Conservation (phyloP, 2,329 filamentous ascomycete genomes). For the Sphaerostilbella broomeana region DNA sequence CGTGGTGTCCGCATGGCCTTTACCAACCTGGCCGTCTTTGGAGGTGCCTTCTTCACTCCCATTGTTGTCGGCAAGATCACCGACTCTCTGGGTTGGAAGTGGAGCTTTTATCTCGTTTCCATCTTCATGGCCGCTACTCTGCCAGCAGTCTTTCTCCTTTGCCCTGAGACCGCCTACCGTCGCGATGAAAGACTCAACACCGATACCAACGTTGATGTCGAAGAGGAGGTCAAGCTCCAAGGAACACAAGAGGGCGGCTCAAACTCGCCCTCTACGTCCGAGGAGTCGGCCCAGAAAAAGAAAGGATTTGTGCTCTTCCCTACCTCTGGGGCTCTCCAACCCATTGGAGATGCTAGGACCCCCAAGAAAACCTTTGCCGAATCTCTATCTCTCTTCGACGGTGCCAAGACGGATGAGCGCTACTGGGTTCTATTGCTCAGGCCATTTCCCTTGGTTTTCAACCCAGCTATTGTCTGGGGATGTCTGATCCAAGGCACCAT, state of each 20-base stretch:
- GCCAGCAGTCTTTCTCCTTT: constrained; percentile 67
- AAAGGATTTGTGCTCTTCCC: constrained; percentile 28
- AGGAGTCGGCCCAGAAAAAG: constrained; percentile 6
- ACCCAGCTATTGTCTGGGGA: constrained; percentile 79
- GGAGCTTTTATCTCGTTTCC: constrained; percentile 82
- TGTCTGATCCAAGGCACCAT: constrained; percentile 77
- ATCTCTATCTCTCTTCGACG: constrained; percentile 66
- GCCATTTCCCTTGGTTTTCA: constrained; percentile 74
- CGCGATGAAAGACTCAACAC: constrained; percentile 63
- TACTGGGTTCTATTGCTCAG: constrained; percentile 62
- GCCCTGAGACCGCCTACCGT: constrained; percentile 76
- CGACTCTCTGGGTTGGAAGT: constrained; percentile 67
- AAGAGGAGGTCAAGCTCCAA: constrained; percentile 10
- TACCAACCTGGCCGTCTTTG: constrained; percentile 52
- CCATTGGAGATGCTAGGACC: constrained; percentile 28
- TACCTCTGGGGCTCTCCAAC: constrained; percentile 26
- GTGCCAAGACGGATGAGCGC: constrained; percentile 70
- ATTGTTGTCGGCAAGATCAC: constrained; percentile 89
- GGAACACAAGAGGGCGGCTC: not conserved
- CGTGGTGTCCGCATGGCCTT: constrained; percentile 84
- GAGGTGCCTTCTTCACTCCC: constrained; percentile 61
- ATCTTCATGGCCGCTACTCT: constrained; percentile 72
- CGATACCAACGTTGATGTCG: constrained; percentile 46
- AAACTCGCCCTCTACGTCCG: constrained; percentile 1
- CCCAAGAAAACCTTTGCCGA: constrained; percentile 53